These are phyloP conservation scores for Xenosphaeropsis pyriputrescens DNA, from an alignment of 2,329 filamentous ascomycete species.

Conservation along the genomic window DNA sequence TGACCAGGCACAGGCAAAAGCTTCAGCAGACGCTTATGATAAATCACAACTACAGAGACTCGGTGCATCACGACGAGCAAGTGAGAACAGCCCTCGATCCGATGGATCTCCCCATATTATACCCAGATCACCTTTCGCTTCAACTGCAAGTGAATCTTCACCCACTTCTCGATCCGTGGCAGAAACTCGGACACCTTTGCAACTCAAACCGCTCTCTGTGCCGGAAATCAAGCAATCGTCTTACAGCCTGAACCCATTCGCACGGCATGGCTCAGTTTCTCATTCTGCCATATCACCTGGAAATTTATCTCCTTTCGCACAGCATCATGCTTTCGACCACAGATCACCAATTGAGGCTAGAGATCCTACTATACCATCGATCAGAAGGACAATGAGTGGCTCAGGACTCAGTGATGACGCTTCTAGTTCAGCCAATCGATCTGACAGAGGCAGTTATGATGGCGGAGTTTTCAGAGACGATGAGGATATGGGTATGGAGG, in stretches of 20 bases:
- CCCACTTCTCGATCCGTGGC: conserved; percentile 16
- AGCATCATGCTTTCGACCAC: too few relatives aligned
- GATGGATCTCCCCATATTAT: conserved; percentile 16
- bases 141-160: conserved; percentile 16
- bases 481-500: conserved; percentile 34
- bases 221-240: conserved; percentile 11
- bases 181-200: conserved; percentile 14
- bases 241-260: not conserved
- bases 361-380: too few relatives aligned
- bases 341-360: too few relatives aligned
- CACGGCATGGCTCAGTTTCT: conserved; percentile 5
- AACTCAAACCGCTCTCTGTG: conserved; percentile 19
- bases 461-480: conserved; percentile 28
- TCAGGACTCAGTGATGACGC: conserved; percentile 27
- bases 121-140: conserved; percentile 14
- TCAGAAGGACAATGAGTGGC: not conserved
- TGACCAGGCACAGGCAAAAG: too few relatives aligned
- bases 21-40: conserved; percentile 12
- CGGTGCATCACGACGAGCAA: conserved; percentile 9
- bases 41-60: conserved; percentile 18
- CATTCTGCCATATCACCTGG: conserved; percentile 15
- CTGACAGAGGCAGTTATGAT: conserved; percentile 48
- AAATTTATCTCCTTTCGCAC: conserved; percentile 4
- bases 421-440: conserved; percentile 30
- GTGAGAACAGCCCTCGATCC: not conserved